phyloP scores from a whole-genome alignment of 106 monocot genomes.

The Allium cepa region DNA sequence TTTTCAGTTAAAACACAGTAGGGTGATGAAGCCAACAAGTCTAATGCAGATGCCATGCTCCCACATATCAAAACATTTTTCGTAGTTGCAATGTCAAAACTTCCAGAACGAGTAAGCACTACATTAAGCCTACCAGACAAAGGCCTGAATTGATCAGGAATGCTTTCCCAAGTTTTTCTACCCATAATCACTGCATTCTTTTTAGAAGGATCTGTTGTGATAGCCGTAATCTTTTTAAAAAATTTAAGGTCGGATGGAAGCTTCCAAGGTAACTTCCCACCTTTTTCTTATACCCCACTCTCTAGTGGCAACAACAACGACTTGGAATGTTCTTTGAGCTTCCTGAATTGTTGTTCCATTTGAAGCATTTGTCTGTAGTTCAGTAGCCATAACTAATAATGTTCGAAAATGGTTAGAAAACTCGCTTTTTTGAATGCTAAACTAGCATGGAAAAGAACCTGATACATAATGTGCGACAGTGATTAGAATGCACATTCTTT shows the following conservation, averaged over 20 bases:
- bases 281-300: constrained; percentile 87
- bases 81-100: constrained; percentile 64
- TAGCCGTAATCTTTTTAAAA: constrained; percentile 73
- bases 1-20: constrained; percentile 85
- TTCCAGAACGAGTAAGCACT: constrained; percentile 82
- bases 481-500: too few species aligned
- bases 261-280: constrained; percentile 80
- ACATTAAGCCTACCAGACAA: constrained; percentile 83
- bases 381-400: constrained; percentile 21
- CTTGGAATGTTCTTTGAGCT: constrained; percentile 61
- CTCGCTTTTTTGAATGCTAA: constrained; percentile 2
- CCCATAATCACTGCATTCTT: constrained; percentile 99
- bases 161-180: constrained; percentile 92
- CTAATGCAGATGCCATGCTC: constrained; percentile 73
- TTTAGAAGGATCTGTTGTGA: constrained; percentile 67
- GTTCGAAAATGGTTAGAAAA: constrained; percentile 3
- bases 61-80: constrained; percentile 81
- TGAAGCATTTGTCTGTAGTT: constrained; percentile 4
- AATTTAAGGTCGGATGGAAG: constrained; percentile 80
- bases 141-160: constrained; percentile 60
- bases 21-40: constrained; percentile 65
- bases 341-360: constrained; percentile 27
- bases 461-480: too few species aligned
- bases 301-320: constrained; percentile 81
- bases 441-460: not conserved